Evolutionary conservation across 345 rosid genomes (phyloP).

Genomic region (Pelargonium nanum): DNA sequence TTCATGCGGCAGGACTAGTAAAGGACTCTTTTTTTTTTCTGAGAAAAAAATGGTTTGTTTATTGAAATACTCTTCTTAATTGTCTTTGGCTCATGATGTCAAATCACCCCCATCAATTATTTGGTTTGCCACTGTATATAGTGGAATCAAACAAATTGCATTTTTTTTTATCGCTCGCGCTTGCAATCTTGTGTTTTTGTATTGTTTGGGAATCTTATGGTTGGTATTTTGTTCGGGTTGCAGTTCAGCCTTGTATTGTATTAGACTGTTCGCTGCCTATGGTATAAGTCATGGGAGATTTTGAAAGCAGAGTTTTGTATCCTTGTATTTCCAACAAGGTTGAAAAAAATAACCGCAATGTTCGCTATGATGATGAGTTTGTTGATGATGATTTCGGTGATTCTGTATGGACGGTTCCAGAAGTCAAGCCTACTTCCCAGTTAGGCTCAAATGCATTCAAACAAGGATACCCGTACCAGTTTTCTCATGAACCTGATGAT

Average conservation of each 20-base stretch:
- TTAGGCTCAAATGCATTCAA: constrained; percentile 23
- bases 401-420: constrained; percentile 25
- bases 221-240: not conserved
- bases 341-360: constrained; percentile 15
- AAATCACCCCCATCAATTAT: too few relatives aligned
- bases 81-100: too few relatives aligned
- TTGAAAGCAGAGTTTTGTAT: constrained; percentile 27
- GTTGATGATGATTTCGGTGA: constrained; percentile 23
- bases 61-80: not conserved
- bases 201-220: not conserved
- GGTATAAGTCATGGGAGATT: constrained; percentile 26
- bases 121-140: too few relatives aligned
- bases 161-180: too few relatives aligned
- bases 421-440: constrained; percentile 14
- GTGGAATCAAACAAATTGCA: too few relatives aligned
- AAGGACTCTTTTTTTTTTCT: not conserved
- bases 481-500: constrained; percentile 42
- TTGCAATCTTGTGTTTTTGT: not conserved
- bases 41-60: not conserved
- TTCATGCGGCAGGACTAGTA: not conserved
- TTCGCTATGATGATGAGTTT: constrained; percentile 21
- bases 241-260: not conserved
- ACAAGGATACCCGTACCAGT: constrained; percentile 27
- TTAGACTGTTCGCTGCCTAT: not conserved
- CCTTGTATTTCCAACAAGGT: constrained; percentile 20